These are phyloP conservation scores for Backusella parvicylindrica DNA, from an alignment of 192 early-diverging fungal species.

Conservation along the genomic window DNA sequence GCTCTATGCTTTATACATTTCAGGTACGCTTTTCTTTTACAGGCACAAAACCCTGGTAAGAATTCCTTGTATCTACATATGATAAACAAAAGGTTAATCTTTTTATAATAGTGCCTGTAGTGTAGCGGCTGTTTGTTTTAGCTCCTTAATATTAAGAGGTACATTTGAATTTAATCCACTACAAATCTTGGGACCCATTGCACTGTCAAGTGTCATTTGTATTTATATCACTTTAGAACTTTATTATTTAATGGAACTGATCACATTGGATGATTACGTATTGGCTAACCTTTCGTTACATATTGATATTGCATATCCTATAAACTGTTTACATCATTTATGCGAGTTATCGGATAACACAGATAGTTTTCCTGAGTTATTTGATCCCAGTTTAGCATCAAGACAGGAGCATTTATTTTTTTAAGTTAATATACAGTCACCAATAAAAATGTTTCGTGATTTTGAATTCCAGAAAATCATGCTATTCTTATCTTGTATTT, in stretches of 20 bases:
- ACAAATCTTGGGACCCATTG: slow-evolving; percentile 19
- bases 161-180: slow-evolving; percentile 4
- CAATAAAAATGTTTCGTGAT: neutral
- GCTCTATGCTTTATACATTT: neutral
- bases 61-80: neutral
- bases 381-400: slow-evolving; percentile 6
- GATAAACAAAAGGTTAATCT: neutral
- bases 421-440: neutral
- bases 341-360: slow-evolving; percentile 26
- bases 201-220: slow-evolving; percentile 15
- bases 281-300: slow-evolving; percentile 23
- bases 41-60: slow-evolving; percentile 10
- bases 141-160: neutral
- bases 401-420: neutral
- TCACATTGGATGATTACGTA: slow-evolving; percentile 23
- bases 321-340: slow-evolving; percentile 28
- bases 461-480: no score
- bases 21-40: neutral
- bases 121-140: neutral
- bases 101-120: slow-evolving; percentile 1
- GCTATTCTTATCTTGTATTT: no score
- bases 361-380: slow-evolving; percentile 11
- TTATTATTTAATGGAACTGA: slow-evolving; percentile 18
- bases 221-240: slow-evolving; percentile 25
- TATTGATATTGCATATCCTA: slow-evolving; percentile 29